Percentiles rank a stretch among this genome's conserved stretches.
Conservation (phyloP, 768 basidiomycete genomes). For the Leccinum uliginosum region DNA sequence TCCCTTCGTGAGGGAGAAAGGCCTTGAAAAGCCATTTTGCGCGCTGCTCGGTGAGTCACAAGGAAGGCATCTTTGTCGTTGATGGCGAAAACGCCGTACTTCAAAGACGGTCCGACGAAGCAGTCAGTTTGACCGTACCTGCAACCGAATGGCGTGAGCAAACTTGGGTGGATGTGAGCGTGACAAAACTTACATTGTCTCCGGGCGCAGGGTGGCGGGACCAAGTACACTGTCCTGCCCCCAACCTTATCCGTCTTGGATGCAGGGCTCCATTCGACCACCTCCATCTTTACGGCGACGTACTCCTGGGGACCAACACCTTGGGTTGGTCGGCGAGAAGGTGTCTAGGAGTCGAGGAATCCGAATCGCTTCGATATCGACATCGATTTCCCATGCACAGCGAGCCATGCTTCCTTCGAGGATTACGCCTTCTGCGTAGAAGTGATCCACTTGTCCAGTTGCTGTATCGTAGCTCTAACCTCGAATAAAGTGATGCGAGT, state of each 20-base stretch:
- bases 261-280: constrained; percentile 73
- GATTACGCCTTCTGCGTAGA: constrained; percentile 71
- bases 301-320: constrained; percentile 95
- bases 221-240: constrained; percentile 80
- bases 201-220: constrained; percentile 97
- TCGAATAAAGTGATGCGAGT: constrained; percentile 52
- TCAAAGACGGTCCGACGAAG: constrained; percentile 87
- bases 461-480: constrained; percentile 53
- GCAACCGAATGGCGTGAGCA: constrained; percentile 4
- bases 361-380: constrained; percentile 61
- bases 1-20: constrained; percentile 69
- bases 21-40: constrained; percentile 98
- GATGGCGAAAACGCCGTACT: constrained; percentile 89
- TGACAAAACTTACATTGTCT: constrained; percentile 74
- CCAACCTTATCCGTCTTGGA: constrained; percentile 65
- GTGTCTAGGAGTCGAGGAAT: constrained; percentile 47
- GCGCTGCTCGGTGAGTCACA: constrained; percentile 82
- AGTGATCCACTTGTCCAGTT: constrained; percentile 54
- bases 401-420: constrained; percentile 80
- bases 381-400: constrained; percentile 72
- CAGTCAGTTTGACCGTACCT: constrained; percentile 99
- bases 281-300: constrained; percentile 92
- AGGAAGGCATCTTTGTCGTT: constrained; percentile 87
- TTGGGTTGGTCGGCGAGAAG: constrained; percentile 43
- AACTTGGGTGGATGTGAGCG: neutral